A percentile compares a stretch with the other conserved stretches of the same genome.
phyloP scores from a whole-genome alignment of 192 early-diverging fungal species.

The Linderina pennispora region DNA sequence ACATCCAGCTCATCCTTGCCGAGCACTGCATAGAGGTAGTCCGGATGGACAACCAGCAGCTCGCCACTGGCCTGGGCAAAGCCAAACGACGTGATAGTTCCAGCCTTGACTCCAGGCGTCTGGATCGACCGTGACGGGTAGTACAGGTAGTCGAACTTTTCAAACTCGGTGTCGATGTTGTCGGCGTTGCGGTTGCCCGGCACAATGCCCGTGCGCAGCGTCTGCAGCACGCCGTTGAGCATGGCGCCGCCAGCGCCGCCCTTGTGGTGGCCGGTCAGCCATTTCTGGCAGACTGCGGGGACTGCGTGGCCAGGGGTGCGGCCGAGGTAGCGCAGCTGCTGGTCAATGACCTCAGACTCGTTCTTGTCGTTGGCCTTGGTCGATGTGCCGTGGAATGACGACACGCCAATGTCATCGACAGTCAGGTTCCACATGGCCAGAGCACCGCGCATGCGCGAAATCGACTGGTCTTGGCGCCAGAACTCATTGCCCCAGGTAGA shows the following conservation, averaged over 20 bases:
- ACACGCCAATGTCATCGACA: slow-evolving; percentile 88
- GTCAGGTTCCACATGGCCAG: slow-evolving; percentile 83
- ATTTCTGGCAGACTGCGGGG: slow-evolving; percentile 84
- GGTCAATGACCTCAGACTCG: slow-evolving; percentile 85
- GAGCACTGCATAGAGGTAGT: slow-evolving; percentile 74
- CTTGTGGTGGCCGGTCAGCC: slow-evolving; percentile 90
- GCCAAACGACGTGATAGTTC: slow-evolving; percentile 87
- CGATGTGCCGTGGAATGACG: slow-evolving; percentile 96
- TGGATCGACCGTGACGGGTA: slow-evolving; percentile 84
- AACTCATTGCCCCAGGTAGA: slow-evolving; percentile 79
- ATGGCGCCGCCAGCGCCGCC: slow-evolving; percentile 92
- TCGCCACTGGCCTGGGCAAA: slow-evolving; percentile 95
- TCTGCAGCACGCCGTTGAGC: slow-evolving; percentile 90
- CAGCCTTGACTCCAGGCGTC: slow-evolving; percentile 88
- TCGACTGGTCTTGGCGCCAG: slow-evolving; percentile 71
- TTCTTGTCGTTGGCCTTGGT: slow-evolving; percentile 98
- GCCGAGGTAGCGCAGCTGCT: slow-evolving; percentile 82
- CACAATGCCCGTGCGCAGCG: slow-evolving; percentile 74
- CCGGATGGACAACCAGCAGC: slow-evolving; percentile 79
- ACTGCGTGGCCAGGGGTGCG: slow-evolving; percentile 78
- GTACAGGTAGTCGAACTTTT: slow-evolving; percentile 72
- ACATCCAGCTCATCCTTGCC: slow-evolving; percentile 59
- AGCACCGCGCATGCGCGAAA: slow-evolving; percentile 82
- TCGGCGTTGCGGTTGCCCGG: slow-evolving; percentile 84
- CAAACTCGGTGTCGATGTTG: slow-evolving; percentile 52